These are phyloP conservation scores for Arthrinium phaeospermum DNA, from an alignment of 2,329 filamentous ascomycete genomes.

Conservation along the genomic window DNA sequence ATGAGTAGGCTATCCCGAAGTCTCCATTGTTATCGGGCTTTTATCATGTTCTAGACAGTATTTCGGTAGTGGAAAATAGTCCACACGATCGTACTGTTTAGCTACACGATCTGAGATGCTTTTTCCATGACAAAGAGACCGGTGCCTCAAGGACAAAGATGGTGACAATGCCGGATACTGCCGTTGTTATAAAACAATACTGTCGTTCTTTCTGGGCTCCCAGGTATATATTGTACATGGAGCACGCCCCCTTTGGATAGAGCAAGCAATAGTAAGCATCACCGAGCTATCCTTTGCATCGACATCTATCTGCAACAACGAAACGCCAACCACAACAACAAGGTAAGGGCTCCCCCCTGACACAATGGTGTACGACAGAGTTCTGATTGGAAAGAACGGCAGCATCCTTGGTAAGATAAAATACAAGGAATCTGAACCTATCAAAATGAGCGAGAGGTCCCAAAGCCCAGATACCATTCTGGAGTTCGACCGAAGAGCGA, in stretches of 20 bases:
- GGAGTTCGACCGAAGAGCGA: neutral
- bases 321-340: neutral
- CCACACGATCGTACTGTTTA: neutral
- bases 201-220: neutral
- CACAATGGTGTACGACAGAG: neutral
- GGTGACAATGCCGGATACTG: neutral
- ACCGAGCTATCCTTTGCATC: neutral
- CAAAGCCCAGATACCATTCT: neutral
- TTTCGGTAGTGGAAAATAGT: no score
- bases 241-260: neutral
- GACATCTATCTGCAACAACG: neutral
- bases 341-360: neutral
- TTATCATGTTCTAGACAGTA: neutral
- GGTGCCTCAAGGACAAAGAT: neutral
- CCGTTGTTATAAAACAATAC: neutral
- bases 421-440: neutral
- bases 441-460: neutral
- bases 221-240: neutral
- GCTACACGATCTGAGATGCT: neutral
- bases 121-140: neutral
- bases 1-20: neutral
- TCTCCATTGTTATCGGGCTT: neutral
- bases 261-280: neutral
- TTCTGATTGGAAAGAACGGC: neutral
- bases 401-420: conserved; percentile 9